Evolutionary conservation across 176 grass and related monocot species (phyloP), one percentile per base, ranked within the genome.

Genomic region (Bromus sterilis): DNA sequence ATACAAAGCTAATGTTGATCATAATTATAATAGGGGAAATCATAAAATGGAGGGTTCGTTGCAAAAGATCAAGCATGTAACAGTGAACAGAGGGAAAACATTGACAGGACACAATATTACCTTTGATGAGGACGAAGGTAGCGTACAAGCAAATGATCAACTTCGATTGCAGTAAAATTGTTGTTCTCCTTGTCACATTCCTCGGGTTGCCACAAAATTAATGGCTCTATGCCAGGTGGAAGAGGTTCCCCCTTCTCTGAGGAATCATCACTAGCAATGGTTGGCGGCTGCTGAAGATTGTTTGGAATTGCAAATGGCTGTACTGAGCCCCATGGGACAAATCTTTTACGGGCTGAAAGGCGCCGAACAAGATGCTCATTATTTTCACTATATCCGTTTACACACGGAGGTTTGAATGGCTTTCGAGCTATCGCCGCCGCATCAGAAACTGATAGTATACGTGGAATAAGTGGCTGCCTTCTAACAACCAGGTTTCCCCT

Each of bases 121-220:
- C 96, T 95, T 88, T 99, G 96, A 88, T 99, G 96, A 46, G 93
- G 91, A 39, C 91, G 85, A 87, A 99, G 93, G 80, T 88, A 93
- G 67, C 82, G 79, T 80, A 99, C 93, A 80, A 99, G 90, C 74
- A 85, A 82, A 61, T 90, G 76, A 85, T 95, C 93, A 57, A 99
- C 96, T 69, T 93, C 91, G 6, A 95, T 93, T 48, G 66, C 37
- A 84, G 62, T 25, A 55, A 78, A 68, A 91, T 78, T 58, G 28
- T 12, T 73, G 66, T 91, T 93, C 85, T 91, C 91, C 66, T 93
- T 92, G 53, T 91, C 91, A 74, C 13, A 81, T 41, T 64, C 89
- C 65, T 91, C 87, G 13, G 67, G 56, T 77, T 91, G 91, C 96
- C 93, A 99, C 82, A 99, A 84, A 80, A 99, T 74, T 63, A 99